These are phyloP conservation scores for Pyropia yezoensis DNA, from an alignment of 23 red algal species.

Conservation along the genomic window DNA sequence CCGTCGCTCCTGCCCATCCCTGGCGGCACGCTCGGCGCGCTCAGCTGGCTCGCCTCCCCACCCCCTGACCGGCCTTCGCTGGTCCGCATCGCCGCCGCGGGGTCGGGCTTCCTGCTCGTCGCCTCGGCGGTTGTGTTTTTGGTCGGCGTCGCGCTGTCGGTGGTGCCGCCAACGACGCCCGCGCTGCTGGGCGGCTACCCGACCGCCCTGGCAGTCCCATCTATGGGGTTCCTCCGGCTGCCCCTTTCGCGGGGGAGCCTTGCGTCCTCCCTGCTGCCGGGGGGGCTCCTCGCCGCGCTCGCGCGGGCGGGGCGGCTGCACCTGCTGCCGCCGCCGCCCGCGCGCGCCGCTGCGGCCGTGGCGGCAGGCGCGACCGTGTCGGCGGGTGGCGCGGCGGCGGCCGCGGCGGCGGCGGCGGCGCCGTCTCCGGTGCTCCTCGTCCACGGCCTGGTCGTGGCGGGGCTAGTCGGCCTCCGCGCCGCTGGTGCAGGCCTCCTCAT, in stretches of 20 bases:
- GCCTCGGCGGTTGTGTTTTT: constrained; percentile 33
- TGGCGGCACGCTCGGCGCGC: constrained; percentile 49
- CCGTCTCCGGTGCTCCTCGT: not conserved
- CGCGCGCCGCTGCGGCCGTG: too few relatives aligned
- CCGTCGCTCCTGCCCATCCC: too few relatives aligned
- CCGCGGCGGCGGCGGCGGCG: not conserved
- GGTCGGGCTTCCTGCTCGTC: constrained; percentile 35
- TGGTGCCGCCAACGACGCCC: not conserved
- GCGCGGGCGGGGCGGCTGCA: too few relatives aligned
- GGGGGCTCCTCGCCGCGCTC: too few relatives aligned
- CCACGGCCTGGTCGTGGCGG: constrained; percentile 2
- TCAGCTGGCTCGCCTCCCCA: constrained; percentile 53
- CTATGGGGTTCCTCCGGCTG: too few relatives aligned
- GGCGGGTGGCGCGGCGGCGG: too few relatives aligned
- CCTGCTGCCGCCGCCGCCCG: too few relatives aligned
- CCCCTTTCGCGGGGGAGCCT: too few relatives aligned
- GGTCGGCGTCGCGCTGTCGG: constrained; percentile 44
- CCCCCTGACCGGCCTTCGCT: constrained; percentile 44
- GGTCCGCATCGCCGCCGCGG: constrained; percentile 66
- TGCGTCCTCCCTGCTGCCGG: too few relatives aligned
- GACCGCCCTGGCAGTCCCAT: not conserved
- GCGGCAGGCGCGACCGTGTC: too few relatives aligned
- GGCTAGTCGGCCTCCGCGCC: constrained; percentile 2
- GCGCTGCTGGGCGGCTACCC: not conserved
- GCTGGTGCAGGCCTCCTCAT: constrained; percentile 12